Evolutionary conservation across 495 filamentous ascomycete genomes (phyloP).

Genomic region (Aspergillus sparsus): DNA sequence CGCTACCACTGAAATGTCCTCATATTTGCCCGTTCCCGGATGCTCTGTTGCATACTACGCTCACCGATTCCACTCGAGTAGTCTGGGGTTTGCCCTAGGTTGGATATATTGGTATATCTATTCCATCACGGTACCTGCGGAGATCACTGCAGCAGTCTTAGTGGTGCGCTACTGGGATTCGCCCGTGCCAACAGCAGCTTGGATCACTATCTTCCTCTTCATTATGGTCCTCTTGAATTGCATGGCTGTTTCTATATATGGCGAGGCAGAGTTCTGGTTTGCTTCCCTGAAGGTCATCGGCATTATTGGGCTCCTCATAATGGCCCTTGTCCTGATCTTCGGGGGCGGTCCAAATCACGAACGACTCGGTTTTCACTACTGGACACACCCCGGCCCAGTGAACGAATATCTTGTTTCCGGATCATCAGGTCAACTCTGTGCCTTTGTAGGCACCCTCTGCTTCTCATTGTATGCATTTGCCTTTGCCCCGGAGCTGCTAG

Average conservation of each 20-base stretch:
- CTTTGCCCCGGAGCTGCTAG: slow-evolving; percentile 6
- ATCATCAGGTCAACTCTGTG: background rate
- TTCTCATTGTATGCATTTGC: background rate
- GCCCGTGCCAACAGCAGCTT: slow-evolving; percentile 5
- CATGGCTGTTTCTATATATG: background rate
- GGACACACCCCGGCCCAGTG: background rate
- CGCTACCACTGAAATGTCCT: slow-evolving; percentile 36
- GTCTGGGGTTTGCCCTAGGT: background rate
- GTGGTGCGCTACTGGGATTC: background rate
- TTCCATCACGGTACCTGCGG: slow-evolving; percentile 62
- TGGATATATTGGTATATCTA: slow-evolving; percentile 48
- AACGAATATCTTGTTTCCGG: background rate
- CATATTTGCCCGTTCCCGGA: background rate
- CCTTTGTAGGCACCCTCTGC: slow-evolving; percentile 5
- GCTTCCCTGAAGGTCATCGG: slow-evolving; percentile 4
- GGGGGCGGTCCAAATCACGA: background rate
- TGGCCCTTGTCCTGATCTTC: slow-evolving; percentile 9
- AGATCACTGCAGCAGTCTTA: slow-evolving; percentile 48
- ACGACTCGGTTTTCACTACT: slow-evolving; percentile 1
- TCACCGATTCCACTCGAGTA: slow-evolving; percentile 1
- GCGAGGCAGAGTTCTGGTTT: slow-evolving; percentile 4
- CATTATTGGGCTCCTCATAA: slow-evolving; percentile 1
- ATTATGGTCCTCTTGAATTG: slow-evolving; percentile 4
- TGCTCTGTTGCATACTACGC: slow-evolving; percentile 28
- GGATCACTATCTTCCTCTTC: slow-evolving; percentile 8